Evolutionary conservation across 257 asterid genomes (phyloP), one percentile per base, ranked within the genome.

Genomic region (Forsythia viridissima): DNA sequence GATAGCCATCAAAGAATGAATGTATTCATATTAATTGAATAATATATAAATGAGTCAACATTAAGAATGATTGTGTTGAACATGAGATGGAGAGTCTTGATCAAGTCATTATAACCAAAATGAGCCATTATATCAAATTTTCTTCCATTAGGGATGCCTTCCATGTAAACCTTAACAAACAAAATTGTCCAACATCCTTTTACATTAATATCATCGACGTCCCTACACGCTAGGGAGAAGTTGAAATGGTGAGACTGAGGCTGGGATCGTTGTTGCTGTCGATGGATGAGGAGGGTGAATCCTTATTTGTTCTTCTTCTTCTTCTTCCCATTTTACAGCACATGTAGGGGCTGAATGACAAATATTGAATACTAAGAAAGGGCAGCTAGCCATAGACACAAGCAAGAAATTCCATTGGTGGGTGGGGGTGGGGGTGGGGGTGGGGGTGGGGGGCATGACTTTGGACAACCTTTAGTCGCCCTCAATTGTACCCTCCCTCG

Each of bases 31-130:
- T 30, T 30, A 30, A 30, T 30, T 30, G 34, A 30, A 30, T 1
- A 30, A 30, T 30, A 30, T 30, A 30, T 30, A 30, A 30, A 30
- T 30, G 34, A 30, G 34, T 0, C 34, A 30, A 30, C 34, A 30
- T 30, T 0, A 30, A 77, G 66, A 46, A 77, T 77, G 68, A 68
- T 36, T 0, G 80, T n/a, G 70, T 36, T 21, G 69, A 77, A 77
- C 74, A 77, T 68, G 43, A 44, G 36, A 24, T 77, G n/a, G n/a
- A n/a, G n/a, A n/a, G n/a, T n/a, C n/a, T n/a, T n/a, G n/a, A n/a
- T n/a, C n/a, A n/a, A n/a, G n/a, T n/a, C n/a, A n/a, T n/a, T n/a
- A n/a, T n/a, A n/a, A n/a, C n/a, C n/a, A n/a, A n/a, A n/a, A n/a
- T n/a, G n/a, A n/a, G n/a, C n/a, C n/a, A n/a, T n/a, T n/a, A n/a